Conservation (phyloP, 2,329 filamentous ascomycete genomes). For the Aquanectria penicillioides region DNA sequence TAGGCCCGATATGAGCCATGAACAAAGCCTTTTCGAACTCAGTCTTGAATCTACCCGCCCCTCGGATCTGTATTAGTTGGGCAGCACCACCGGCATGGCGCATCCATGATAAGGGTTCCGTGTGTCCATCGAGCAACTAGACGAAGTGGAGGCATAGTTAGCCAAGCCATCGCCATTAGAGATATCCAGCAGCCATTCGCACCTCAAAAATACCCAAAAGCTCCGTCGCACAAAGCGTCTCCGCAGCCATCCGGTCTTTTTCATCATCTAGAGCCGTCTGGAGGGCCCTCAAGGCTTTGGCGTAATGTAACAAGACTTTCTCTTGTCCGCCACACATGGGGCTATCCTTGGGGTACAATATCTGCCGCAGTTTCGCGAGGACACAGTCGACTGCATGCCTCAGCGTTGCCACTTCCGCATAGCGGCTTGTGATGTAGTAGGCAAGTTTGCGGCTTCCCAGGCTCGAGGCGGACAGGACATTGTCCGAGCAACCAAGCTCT, state of each 20-base stretch:
- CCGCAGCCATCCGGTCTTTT: slow-evolving; percentile 11
- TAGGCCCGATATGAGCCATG: slow-evolving; percentile 21
- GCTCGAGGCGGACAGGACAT: neutral
- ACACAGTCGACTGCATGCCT: slow-evolving; percentile 20
- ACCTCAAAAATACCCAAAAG: slow-evolving; percentile 22
- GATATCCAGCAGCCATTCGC: neutral
- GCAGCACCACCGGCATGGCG: slow-evolving; percentile 19
- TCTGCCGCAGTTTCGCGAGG: slow-evolving; percentile 9
- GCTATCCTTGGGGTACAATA: neutral
- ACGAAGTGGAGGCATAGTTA: neutral
- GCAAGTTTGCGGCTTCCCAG: slow-evolving; percentile 11
- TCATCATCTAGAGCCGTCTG: slow-evolving; percentile 21
- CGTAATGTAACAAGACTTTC: slow-evolving; percentile 6
- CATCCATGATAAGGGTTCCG: slow-evolving; percentile 7
- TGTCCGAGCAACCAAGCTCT: neutral
- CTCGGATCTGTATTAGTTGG: slow-evolving; percentile 18
- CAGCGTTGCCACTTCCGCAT: neutral
- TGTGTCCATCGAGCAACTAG: slow-evolving; percentile 13
- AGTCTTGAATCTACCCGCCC: slow-evolving; percentile 10
- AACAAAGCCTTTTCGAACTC: slow-evolving; percentile 21
- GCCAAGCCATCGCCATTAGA: neutral
- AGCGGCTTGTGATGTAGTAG: slow-evolving; percentile 11
- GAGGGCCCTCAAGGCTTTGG: slow-evolving; percentile 13
- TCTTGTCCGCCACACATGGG: neutral
- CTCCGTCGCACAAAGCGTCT: slow-evolving; percentile 19